Percentiles rank a stretch among this genome's conserved stretches.
Conservation (phyloP, 2,329 filamentous ascomycete species). For the Trichoderma sp. region DNA sequence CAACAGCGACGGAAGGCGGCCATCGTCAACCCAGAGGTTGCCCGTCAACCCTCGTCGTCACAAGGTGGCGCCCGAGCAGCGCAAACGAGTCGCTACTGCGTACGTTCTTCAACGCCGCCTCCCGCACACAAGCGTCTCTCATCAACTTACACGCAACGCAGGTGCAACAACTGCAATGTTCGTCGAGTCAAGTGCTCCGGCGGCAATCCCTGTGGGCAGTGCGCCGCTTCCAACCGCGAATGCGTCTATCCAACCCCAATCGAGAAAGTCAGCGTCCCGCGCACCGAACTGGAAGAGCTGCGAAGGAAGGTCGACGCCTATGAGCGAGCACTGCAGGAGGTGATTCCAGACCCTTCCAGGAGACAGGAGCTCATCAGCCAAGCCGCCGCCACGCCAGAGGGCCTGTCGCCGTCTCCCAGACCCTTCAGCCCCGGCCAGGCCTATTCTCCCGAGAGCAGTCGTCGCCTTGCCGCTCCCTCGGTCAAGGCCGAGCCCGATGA, state of each 20-base stretch:
- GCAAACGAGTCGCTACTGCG: conserved; percentile 55
- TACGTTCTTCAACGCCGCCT: conserved; percentile 34
- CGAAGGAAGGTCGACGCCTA: conserved; percentile 45
- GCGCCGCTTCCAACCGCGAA: conserved; percentile 46
- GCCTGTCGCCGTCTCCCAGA: conserved; percentile 33
- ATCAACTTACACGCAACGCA: conserved; percentile 32
- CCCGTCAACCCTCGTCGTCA: conserved; percentile 55
- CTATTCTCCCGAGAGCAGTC: conserved; percentile 11
- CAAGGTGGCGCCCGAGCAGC: conserved; percentile 50
- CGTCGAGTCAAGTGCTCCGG: conserved; percentile 57
- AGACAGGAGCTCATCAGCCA: conserved; percentile 41
- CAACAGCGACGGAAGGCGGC: conserved; percentile 33
- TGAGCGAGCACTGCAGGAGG: conserved; percentile 45
- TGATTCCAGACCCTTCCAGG: conserved; percentile 41
- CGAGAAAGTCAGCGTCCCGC: conserved; percentile 49
- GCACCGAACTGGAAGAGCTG: conserved; percentile 47
- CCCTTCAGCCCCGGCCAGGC: conserved; percentile 26
- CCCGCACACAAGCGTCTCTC: background rate
- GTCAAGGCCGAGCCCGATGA: conserved; percentile 30
- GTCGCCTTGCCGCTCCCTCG: conserved; percentile 11
- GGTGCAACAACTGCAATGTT: conserved; percentile 57
- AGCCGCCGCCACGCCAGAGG: conserved; percentile 32
- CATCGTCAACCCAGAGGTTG: conserved; percentile 42
- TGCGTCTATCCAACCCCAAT: conserved; percentile 52
- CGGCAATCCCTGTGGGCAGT: conserved; percentile 52